Conservation (phyloP, 805 yeast species). For the Candida wancherniae region DNA sequence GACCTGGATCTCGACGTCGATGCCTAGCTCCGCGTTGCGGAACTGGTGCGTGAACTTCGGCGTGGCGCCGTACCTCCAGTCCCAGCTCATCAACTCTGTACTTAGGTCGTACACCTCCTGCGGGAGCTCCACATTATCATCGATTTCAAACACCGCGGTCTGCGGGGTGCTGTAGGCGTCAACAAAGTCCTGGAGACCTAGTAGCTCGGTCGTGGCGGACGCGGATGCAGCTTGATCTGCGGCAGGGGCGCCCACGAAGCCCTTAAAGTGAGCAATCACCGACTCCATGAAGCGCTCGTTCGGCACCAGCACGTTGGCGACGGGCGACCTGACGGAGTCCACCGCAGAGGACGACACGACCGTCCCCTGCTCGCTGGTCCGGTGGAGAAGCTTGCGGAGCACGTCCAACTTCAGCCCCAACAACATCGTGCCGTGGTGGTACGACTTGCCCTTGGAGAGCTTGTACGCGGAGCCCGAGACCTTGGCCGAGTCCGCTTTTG, state of each 20-base stretch:
- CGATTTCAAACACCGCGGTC: conserved; percentile 18
- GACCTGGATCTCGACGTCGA: conserved; percentile 39
- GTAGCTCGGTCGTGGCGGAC: conserved; percentile 20
- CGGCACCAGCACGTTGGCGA: conserved; percentile 54
- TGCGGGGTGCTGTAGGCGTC: conserved; percentile 12
- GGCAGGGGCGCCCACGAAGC: conserved; percentile 30
- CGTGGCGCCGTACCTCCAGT: conserved; percentile 73
- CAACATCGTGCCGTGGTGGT: conserved; percentile 96
- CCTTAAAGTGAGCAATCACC: conserved; percentile 38
- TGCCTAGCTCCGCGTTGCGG: conserved; percentile 25
- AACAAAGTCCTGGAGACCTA: conserved; percentile 31
- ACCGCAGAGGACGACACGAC: conserved; percentile 52
- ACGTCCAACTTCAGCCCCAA: conserved; percentile 58
- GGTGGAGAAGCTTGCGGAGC: conserved; percentile 54
- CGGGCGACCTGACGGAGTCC: conserved; percentile 77
- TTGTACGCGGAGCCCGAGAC: conserved; percentile 94
- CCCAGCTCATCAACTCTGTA: conserved; percentile 49
- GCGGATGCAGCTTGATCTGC: too few species aligned
- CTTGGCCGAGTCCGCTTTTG: conserved; percentile 42
- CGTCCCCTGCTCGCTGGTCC: conserved; percentile 36
- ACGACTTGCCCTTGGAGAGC: conserved; percentile 71
- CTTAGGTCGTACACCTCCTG: conserved; percentile 39
- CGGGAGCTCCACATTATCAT: conserved; percentile 25
- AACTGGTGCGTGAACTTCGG: conserved; percentile 64
- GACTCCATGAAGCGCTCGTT: conserved; percentile 43